These are phyloP conservation scores for Myotisia sp. DNA, from an alignment of 2,329 filamentous ascomycete genomes.

Conservation along the genomic window DNA sequence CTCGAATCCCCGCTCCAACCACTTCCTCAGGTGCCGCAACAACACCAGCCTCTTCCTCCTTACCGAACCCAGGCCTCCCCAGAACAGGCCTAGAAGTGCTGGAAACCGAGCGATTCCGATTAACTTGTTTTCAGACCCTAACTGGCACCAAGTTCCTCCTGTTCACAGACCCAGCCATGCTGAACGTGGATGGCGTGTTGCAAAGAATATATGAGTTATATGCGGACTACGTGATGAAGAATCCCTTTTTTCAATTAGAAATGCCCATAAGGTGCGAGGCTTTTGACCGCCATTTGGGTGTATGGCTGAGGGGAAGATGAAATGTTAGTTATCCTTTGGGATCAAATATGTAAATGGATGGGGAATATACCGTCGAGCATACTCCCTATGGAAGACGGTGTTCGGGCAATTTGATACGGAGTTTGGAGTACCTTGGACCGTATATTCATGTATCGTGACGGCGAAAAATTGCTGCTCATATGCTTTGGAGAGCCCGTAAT, in stretches of 20 bases:
- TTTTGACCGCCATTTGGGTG: slow-evolving; percentile 74
- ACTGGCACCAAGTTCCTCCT: slow-evolving; percentile 92
- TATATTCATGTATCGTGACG: no score
- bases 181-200: slow-evolving; percentile 69
- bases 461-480: no score
- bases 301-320: slow-evolving; percentile 56
- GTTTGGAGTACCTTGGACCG: no score
- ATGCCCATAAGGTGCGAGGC: slow-evolving; percentile 94
- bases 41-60: slow-evolving; percentile 18
- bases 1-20: slow-evolving; percentile 19
- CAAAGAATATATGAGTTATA: slow-evolving; percentile 86
- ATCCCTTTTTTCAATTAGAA: slow-evolving; percentile 94
- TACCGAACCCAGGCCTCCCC: slow-evolving; percentile 21
- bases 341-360: no score
- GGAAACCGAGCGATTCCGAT: slow-evolving; percentile 82
- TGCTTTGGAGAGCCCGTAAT: no score
- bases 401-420: no score
- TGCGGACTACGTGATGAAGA: slow-evolving; percentile 97
- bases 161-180: slow-evolving; percentile 81
- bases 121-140: slow-evolving; percentile 90
- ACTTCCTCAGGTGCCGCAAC: slow-evolving; percentile 15
- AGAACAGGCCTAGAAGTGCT: slow-evolving; percentile 70
- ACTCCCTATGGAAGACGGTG: no score
- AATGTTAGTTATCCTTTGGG: no score
- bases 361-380: no score